A percentile compares a stretch with the other conserved stretches of the same genome.
Evolutionary conservation across 2,329 filamentous ascomycete species (phyloP).

Genomic region (Colletotrichum sp.): DNA sequence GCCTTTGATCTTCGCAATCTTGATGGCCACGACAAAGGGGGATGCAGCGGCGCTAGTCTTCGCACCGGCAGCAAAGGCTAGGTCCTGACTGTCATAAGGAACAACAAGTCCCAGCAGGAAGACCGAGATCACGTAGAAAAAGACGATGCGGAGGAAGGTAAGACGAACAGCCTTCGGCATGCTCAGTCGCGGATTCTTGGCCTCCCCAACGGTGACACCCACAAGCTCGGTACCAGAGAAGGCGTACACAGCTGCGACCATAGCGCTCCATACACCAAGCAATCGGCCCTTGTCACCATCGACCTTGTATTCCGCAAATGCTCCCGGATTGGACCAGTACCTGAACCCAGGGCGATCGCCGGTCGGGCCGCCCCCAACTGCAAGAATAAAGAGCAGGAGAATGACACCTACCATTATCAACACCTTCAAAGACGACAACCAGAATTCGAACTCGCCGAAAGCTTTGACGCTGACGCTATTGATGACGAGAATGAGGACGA

Average conservation of each 20-base stretch:
- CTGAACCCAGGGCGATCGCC: constrained; percentile 44
- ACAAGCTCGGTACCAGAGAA: constrained; percentile 66
- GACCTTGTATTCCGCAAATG: constrained; percentile 41
- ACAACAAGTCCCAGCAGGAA: constrained; percentile 72
- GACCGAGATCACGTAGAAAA: constrained; percentile 72
- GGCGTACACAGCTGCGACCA: constrained; percentile 43
- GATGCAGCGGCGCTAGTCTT: constrained; percentile 34
- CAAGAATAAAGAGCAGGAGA: constrained; percentile 40
- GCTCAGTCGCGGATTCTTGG: constrained; percentile 70
- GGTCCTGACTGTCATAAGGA: constrained; percentile 57
- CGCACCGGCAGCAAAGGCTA: constrained; percentile 47
- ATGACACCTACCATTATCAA: constrained; percentile 46
- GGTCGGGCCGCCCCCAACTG: constrained; percentile 43
- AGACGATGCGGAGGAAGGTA: constrained; percentile 71
- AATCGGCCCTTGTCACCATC: constrained; percentile 40
- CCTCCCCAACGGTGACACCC: constrained; percentile 72
- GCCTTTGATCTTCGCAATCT: constrained; percentile 4
- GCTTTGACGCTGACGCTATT: constrained; percentile 51
- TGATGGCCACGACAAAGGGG: constrained; percentile 8
- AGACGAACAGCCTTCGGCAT: constrained; percentile 72
- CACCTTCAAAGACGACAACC: constrained; percentile 50
- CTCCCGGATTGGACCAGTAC: constrained; percentile 49
- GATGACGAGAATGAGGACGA: constrained; percentile 37
- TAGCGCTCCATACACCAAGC: constrained; percentile 42
- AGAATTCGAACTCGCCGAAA: constrained; percentile 41